phyloP scores from a whole-genome alignment of 164 flowering plant genomes.

The Magnolia changhungtana region DNA sequence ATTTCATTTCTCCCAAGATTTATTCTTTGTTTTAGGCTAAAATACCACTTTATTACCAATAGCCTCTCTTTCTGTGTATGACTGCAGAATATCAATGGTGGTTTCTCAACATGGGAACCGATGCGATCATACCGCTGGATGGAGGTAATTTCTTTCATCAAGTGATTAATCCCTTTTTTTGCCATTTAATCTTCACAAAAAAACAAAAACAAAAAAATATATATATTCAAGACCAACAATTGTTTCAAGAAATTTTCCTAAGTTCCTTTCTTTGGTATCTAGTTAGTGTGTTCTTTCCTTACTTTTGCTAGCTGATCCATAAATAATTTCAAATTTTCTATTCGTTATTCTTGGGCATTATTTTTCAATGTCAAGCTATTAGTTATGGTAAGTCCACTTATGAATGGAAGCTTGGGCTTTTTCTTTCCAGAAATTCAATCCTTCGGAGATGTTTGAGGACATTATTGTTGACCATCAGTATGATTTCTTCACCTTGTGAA shows the following conservation, averaged over 20 bases:
- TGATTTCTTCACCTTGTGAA: conserved; percentile 28
- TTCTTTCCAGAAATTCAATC: conserved; percentile 70
- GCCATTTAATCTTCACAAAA: too few species aligned
- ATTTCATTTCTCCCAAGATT: conserved; percentile 40
- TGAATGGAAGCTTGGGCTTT: neutral
- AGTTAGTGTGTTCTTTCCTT: too few species aligned
- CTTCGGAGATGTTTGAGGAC: conserved; percentile 94
- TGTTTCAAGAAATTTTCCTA: too few species aligned
- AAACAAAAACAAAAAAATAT: too few species aligned
- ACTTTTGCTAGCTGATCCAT: too few species aligned
- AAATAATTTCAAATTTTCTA: too few species aligned
- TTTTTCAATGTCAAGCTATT: too few species aligned
- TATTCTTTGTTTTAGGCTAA: neutral
- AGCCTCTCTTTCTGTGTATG: neutral
- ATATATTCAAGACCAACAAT: too few species aligned
- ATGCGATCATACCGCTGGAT: conserved; percentile 53
- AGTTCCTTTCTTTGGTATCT: too few species aligned
- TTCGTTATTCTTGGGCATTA: too few species aligned
- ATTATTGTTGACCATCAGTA: conserved; percentile 96
- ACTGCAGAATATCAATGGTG: conserved; percentile 47
- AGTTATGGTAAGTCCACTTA: too few species aligned
- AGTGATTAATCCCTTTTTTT: neutral
- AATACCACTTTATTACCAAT: neutral
- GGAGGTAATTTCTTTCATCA: conserved; percentile 34
- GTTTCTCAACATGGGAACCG: conserved; percentile 57